Conservation (phyloP, 805 yeast species). For the Trichomonascus vanleenenianus region DNA sequence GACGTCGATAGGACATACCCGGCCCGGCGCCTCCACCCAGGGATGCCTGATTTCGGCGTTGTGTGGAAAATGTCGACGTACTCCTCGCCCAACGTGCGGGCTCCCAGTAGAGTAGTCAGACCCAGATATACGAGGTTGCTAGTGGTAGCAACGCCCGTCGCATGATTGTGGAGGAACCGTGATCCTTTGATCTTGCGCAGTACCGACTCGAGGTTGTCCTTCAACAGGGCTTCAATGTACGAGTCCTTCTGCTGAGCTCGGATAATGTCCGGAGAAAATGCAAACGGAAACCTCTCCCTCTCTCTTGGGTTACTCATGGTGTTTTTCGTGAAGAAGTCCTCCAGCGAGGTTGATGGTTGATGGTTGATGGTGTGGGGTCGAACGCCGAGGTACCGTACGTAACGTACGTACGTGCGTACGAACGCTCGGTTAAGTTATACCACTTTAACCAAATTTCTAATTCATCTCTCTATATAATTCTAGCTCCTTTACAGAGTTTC, state of each 20-base stretch:
- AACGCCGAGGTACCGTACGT: no score
- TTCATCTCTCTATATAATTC: no score
- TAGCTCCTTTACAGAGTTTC: no score
- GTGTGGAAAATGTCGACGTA: conserved; percentile 55
- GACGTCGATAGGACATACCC: conserved; percentile 57
- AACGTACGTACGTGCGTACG: no score
- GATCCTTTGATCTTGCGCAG: conserved; percentile 43
- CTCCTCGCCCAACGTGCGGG: conserved; percentile 88
- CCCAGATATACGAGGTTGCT: conserved; percentile 59
- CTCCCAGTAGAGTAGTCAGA: conserved; percentile 67
- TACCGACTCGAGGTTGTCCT: conserved; percentile 48
- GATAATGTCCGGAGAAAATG: conserved; percentile 83
- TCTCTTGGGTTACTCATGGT: no score
- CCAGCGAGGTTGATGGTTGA: no score
- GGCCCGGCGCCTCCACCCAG: conserved; percentile 34
- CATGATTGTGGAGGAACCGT: conserved; percentile 54
- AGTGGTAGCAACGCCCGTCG: conserved; percentile 50
- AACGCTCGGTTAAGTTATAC: no score
- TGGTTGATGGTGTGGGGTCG: no score
- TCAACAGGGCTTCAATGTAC: conserved; percentile 52
- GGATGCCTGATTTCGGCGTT: conserved; percentile 20
- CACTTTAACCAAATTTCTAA: no score
- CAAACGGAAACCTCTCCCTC: conserved; percentile 46
- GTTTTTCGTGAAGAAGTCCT: no score
- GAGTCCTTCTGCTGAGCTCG: conserved; percentile 88